These are phyloP conservation scores for Scheffersomyces parashehatae DNA, from an alignment of 1,139 yeast species.

Conservation along the genomic window DNA sequence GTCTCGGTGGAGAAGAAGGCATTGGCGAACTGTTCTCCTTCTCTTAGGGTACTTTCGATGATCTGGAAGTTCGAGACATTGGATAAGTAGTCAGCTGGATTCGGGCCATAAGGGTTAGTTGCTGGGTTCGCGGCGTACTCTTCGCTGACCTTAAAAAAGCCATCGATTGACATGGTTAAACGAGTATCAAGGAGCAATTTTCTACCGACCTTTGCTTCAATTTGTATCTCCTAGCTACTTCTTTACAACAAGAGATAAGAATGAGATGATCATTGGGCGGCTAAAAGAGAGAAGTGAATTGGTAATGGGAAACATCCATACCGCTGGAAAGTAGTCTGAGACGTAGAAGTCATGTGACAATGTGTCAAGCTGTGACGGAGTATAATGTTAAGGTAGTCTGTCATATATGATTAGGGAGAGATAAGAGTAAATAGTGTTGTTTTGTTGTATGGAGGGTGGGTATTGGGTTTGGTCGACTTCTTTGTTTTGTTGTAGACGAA, in stretches of 20 bases:
- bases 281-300: too few relatives aligned
- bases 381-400: too few relatives aligned
- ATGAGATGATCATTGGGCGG: too few relatives aligned
- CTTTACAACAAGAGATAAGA: too few relatives aligned
- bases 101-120: conserved; percentile 88
- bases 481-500: background rate
- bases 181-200: background rate
- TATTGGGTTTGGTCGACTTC: background rate
- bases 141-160: conserved; percentile 7
- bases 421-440: too few relatives aligned
- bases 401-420: too few relatives aligned
- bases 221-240: too few relatives aligned
- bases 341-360: too few relatives aligned
- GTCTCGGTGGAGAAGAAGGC: conserved; percentile 94
- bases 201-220: background rate
- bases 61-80: conserved; percentile 88
- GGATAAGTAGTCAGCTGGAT: conserved; percentile 88
- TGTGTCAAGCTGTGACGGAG: too few relatives aligned
- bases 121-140: background rate
- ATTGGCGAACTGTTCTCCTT: conserved; percentile 98
- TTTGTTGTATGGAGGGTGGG: background rate
- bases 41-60: conserved; percentile 94
- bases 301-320: too few relatives aligned
- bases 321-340: too few relatives aligned
- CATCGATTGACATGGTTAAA: conserved; percentile 1